A percentile compares a stretch with the other conserved stretches of the same genome.
phyloP scores from a whole-genome alignment of 2,329 filamentous ascomycete genomes.

The Epichloe uncinata region DNA sequence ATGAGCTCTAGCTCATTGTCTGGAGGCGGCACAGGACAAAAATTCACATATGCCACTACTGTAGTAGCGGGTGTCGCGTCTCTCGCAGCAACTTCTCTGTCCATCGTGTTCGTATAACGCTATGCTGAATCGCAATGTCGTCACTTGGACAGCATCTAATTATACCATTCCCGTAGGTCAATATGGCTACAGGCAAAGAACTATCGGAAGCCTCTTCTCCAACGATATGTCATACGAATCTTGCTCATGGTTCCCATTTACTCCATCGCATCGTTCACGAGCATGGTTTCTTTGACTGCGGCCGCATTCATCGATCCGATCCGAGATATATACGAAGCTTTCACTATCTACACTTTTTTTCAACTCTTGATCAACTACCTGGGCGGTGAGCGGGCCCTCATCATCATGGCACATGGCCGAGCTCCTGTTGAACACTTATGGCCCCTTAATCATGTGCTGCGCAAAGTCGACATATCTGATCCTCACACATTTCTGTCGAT shows the following conservation, averaged over 20 bases:
- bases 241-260: constrained; percentile 98
- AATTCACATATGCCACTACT: constrained; percentile 65
- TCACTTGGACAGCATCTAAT: neutral
- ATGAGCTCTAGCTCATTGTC: constrained; percentile 20
- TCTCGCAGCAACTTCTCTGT: constrained; percentile 68
- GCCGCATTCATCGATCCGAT: constrained; percentile 84
- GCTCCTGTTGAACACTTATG: constrained; percentile 83
- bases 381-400: constrained; percentile 81
- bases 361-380: constrained; percentile 97
- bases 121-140: constrained; percentile 3
- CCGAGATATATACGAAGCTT: constrained; percentile 93
- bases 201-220: constrained; percentile 90
- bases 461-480: constrained; percentile 92
- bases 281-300: constrained; percentile 71
- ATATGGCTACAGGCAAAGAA: constrained; percentile 96
- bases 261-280: constrained; percentile 85
- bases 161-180: constrained; percentile 42
- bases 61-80: constrained; percentile 77
- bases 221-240: constrained; percentile 96
- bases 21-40: constrained; percentile 66
- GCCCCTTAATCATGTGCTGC: constrained; percentile 74
- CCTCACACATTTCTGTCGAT: constrained; percentile 90
- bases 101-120: constrained; percentile 55
- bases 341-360: constrained; percentile 99
- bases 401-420: constrained; percentile 94